phyloP scores from a whole-genome alignment of 2,329 filamentous ascomycete genomes.

The Claviceps arundinis region DNA sequence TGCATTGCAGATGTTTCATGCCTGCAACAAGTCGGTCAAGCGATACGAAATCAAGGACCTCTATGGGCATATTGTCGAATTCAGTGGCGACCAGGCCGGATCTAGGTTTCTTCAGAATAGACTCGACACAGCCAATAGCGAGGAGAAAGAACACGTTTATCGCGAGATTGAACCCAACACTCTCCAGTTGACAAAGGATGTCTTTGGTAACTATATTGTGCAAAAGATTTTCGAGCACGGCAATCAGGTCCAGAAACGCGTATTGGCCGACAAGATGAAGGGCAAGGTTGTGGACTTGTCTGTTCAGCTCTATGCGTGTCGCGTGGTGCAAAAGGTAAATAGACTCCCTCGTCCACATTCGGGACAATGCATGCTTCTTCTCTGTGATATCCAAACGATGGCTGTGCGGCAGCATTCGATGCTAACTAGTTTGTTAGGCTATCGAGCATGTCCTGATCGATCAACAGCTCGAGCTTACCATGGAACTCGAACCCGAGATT shows the following conservation, averaged over 20 bases:
- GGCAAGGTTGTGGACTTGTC: constrained; percentile 71
- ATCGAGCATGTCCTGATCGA: constrained; percentile 85
- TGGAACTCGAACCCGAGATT: constrained; percentile 67
- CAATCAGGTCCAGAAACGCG: constrained; percentile 83
- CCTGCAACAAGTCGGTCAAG: constrained; percentile 55
- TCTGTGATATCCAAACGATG: too few species aligned
- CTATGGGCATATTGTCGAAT: constrained; percentile 77
- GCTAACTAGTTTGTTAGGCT: constrained; percentile 38
- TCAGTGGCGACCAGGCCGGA: constrained; percentile 89
- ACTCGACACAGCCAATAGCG: constrained; percentile 82
- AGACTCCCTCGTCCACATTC: neutral
- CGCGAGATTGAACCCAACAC: constrained; percentile 74
- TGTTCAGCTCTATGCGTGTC: constrained; percentile 81
- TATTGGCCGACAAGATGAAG: constrained; percentile 75
- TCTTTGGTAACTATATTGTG: constrained; percentile 97
- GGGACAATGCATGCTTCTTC: neutral
- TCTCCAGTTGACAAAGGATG: constrained; percentile 83
- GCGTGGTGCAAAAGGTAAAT: constrained; percentile 81
- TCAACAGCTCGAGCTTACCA: constrained; percentile 72
- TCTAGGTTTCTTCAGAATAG: constrained; percentile 94
- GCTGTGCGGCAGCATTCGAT: too few species aligned
- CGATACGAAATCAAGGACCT: constrained; percentile 83
- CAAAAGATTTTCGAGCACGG: constrained; percentile 97
- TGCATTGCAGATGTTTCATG: constrained; percentile 68
- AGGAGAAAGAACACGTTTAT: constrained; percentile 88